A percentile compares a stretch with the other conserved stretches of the same genome.
Conservation (phyloP, 2,329 filamentous ascomycete genomes). For the Graphium sp. region DNA sequence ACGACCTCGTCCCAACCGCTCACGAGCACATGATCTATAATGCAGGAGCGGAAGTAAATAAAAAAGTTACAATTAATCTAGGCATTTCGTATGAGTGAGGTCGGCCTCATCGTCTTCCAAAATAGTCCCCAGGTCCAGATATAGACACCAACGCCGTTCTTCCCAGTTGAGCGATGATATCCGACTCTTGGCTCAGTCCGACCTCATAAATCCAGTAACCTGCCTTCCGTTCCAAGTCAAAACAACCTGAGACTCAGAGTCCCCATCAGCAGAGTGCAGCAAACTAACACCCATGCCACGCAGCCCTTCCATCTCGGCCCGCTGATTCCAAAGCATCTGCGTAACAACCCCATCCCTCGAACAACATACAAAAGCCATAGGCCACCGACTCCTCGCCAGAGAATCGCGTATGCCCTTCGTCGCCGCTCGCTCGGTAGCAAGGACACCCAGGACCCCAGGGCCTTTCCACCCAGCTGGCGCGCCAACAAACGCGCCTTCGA, state of each 20-base stretch:
- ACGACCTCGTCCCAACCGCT: too few species aligned
- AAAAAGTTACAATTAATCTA: too few species aligned
- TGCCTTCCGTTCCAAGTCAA: slow-evolving; percentile 30
- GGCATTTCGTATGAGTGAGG: background rate
- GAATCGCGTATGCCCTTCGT: slow-evolving; percentile 67
- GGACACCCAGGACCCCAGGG: slow-evolving; percentile 46
- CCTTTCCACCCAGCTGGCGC: slow-evolving; percentile 60
- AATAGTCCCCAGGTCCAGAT: too few species aligned
- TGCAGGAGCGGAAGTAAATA: too few species aligned
- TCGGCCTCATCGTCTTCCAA: background rate
- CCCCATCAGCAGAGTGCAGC: slow-evolving; percentile 17
- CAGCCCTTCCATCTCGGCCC: slow-evolving; percentile 44
- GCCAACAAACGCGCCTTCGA: slow-evolving; percentile 61
- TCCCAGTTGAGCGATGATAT: too few species aligned
- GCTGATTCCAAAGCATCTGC: slow-evolving; percentile 59
- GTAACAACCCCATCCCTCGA: slow-evolving; percentile 36
- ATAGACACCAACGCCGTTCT: background rate
- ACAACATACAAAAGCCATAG: slow-evolving; percentile 56
- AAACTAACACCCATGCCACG: slow-evolving; percentile 37
- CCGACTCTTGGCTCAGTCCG: background rate
- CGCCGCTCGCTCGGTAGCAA: slow-evolving; percentile 52
- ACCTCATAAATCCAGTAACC: background rate
- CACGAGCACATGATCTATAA: too few species aligned
- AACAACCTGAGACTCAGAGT: slow-evolving; percentile 22
- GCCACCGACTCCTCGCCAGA: slow-evolving; percentile 46